These are phyloP conservation scores for Leptomonas seymouri DNA, from an alignment of 208 protist genomes.

Conservation along the genomic window DNA sequence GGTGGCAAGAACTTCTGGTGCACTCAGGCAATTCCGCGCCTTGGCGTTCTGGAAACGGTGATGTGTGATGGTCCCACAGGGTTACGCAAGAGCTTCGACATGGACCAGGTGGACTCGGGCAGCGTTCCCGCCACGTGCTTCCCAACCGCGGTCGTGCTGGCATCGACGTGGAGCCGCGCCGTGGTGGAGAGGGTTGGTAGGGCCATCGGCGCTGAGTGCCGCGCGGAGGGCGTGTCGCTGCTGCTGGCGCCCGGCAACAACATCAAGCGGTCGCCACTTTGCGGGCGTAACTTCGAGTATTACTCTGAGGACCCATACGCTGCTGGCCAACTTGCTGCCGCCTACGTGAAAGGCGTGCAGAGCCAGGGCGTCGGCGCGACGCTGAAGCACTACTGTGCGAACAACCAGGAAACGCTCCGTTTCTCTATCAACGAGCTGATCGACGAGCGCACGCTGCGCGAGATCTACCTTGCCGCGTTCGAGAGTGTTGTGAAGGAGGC, in stretches of 20 bases:
- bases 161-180: constrained; percentile 30
- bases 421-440: constrained; percentile 11
- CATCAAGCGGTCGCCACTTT: constrained; percentile 36
- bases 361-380: constrained; percentile 31
- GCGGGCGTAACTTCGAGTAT: constrained; percentile 59
- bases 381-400: constrained; percentile 49
- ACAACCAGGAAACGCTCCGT: constrained; percentile 48
- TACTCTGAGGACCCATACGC: constrained; percentile 48
- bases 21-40: constrained; percentile 9
- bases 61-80: constrained; percentile 23
- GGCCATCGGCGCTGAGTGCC: constrained; percentile 22
- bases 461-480: constrained; percentile 57
- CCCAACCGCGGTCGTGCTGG: constrained; percentile 19
- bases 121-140: constrained; percentile 31
- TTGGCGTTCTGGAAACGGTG: constrained; percentile 5
- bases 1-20: constrained; percentile 19
- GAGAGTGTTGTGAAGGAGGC: constrained; percentile 30
- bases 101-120: not conserved
- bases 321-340: constrained; percentile 11
- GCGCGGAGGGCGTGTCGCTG: constrained; percentile 14
- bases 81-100: constrained; percentile 13
- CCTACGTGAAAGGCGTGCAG: constrained; percentile 38
- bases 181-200: constrained; percentile 6
- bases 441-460: constrained; percentile 46
- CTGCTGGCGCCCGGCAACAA: constrained; percentile 26